phyloP scores from a whole-genome alignment of 306 rosid genomes.

The Ormosia emarginata region DNA sequence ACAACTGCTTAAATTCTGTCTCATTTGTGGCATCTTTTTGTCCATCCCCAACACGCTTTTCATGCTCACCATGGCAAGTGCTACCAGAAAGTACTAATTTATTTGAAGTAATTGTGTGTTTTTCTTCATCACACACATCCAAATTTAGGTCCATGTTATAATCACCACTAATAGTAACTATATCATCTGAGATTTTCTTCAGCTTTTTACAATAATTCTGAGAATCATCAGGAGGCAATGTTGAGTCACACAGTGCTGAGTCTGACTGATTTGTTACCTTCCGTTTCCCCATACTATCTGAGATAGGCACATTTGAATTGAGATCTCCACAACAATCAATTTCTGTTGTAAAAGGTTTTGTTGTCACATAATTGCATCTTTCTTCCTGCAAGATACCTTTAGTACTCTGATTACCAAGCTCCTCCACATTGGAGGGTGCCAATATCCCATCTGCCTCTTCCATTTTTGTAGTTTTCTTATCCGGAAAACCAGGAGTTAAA shows the following conservation, averaged over 20 bases:
- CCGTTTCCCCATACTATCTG: constrained; percentile 39
- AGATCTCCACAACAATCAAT: constrained; percentile 21
- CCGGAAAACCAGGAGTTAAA: constrained; percentile 1
- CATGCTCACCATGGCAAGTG: constrained; percentile 23
- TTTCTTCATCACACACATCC: constrained; percentile 22
- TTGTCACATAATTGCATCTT: neutral
- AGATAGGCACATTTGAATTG: constrained; percentile 28
- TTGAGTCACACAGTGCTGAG: constrained; percentile 18
- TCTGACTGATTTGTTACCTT: constrained; percentile 31
- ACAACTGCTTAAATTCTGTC: constrained; percentile 26
- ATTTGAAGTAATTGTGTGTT: constrained; percentile 22
- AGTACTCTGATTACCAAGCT: constrained; percentile 22
- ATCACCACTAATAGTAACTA: constrained; percentile 24
- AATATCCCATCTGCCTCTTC: constrained; percentile 31
- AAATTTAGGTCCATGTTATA: constrained; percentile 20
- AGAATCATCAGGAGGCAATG: constrained; percentile 31
- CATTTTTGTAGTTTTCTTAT: neutral
- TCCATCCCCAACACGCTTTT: constrained; percentile 16
- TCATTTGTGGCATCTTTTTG: constrained; percentile 22
- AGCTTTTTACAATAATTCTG: constrained; percentile 40
- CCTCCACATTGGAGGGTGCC: constrained; percentile 35
- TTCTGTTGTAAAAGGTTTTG: constrained; percentile 7
- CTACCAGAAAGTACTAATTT: constrained; percentile 29
- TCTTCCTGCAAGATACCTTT: neutral
- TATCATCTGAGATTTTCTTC: constrained; percentile 45